These are phyloP conservation scores for thale cress (Arabidopsis thaliana) DNA, from an alignment of 345 rosid genomes.

Conservation along the genomic window DNA sequence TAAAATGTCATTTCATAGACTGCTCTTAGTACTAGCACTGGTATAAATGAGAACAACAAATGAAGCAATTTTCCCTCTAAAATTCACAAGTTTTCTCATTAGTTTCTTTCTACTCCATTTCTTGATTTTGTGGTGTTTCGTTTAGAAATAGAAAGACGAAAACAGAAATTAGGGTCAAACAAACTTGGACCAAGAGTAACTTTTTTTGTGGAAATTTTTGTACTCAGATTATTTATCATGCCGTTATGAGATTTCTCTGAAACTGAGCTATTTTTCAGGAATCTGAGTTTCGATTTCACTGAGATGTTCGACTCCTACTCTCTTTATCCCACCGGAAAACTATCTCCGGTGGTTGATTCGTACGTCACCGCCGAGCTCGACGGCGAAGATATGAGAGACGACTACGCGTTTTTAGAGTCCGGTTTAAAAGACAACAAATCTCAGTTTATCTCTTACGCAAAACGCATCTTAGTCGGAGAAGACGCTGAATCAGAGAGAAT, in stretches of 20 bases:
- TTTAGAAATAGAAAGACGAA: neutral
- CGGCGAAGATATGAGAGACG: constrained; percentile 22
- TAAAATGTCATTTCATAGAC: neutral
- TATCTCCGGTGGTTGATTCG: constrained; percentile 11
- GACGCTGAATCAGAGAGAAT: constrained; percentile 44
- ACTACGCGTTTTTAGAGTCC: constrained; percentile 44
- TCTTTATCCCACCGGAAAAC: constrained; percentile 18
- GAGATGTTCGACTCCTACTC: constrained; percentile 39
- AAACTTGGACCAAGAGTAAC: too few relatives aligned
- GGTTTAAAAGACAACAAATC: constrained; percentile 55
- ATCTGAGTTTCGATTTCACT: constrained; percentile 32
- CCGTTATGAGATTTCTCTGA: neutral
- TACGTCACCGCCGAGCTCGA: constrained; percentile 12
- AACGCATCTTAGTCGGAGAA: constrained; percentile 32
- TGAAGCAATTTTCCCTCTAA: neutral
- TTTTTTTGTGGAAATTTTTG: too few relatives aligned
- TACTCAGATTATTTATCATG: neutral
- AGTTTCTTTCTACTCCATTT: neutral
- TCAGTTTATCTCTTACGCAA: constrained; percentile 42
- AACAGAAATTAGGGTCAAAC: neutral
- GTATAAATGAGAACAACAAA: neutral
- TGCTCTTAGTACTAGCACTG: neutral
- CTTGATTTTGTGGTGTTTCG: neutral
- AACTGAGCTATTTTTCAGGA: constrained; percentile 41
- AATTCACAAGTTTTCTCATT: neutral